phyloP scores from a whole-genome alignment of 1,284 basidiomycete species.

The Tylopilus sp. region DNA sequence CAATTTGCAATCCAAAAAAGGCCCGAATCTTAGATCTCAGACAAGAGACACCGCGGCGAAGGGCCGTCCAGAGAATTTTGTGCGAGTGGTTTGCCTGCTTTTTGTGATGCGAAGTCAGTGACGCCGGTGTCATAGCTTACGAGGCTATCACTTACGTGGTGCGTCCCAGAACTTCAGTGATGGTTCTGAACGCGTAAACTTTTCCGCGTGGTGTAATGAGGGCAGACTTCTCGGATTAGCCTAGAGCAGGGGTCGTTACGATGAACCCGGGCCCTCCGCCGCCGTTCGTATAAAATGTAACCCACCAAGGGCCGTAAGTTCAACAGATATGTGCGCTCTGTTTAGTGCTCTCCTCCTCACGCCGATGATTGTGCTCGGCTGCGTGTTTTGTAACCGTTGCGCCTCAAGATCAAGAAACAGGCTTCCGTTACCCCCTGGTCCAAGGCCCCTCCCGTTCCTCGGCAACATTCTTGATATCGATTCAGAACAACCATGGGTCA shows the following conservation, averaged over 20 bases:
- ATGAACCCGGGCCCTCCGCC: constrained; percentile 6
- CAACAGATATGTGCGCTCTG: constrained; percentile 15
- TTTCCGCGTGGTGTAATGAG: constrained; percentile 7
- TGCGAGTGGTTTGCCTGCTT: constrained; percentile 5
- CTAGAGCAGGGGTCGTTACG: constrained; percentile 17
- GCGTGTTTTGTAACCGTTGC: constrained; percentile 7
- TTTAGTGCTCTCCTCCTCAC: constrained; percentile 10
- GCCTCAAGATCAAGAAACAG: constrained; percentile 5
- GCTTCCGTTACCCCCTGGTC: constrained; percentile 35
- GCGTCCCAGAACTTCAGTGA: constrained; percentile 10
- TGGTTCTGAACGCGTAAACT: constrained; percentile 14
- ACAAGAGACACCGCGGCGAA: constrained; percentile 33
- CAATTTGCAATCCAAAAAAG: constrained; percentile 24
- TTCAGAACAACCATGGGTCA: constrained; percentile 39
- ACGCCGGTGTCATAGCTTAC: constrained; percentile 21
- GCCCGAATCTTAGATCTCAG: constrained; percentile 12
- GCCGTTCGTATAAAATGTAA: constrained; percentile 22
- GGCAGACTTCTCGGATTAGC: constrained; percentile 2
- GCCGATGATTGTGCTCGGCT: constrained; percentile 16
- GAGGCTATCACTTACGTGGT: constrained; percentile 32
- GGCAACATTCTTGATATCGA: constrained; percentile 47
- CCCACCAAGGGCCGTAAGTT: background rate
- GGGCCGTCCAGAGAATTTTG: constrained; percentile 9
- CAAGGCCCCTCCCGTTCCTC: constrained; percentile 32
- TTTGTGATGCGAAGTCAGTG: constrained; percentile 15